Conservation (phyloP, 2,329 filamentous ascomycete genomes). For the Plectosphaerella sp. region DNA sequence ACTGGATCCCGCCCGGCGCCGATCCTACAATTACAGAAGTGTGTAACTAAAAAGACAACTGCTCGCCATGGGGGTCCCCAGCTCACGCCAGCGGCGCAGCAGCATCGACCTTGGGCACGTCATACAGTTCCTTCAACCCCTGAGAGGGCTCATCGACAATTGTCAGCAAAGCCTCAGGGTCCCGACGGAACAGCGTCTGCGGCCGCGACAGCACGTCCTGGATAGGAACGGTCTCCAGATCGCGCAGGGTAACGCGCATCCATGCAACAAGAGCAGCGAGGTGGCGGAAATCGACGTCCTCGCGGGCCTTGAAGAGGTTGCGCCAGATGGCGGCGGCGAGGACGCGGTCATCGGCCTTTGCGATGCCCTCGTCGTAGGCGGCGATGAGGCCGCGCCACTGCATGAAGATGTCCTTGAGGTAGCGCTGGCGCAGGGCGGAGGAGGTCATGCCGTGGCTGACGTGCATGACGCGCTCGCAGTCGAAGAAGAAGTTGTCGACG, state of each 20-base stretch:
- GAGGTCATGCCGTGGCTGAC: conserved; percentile 68
- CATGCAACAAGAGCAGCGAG: conserved; percentile 53
- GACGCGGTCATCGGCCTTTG: conserved; percentile 66
- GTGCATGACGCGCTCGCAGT: conserved; percentile 80
- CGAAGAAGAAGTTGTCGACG: conserved; percentile 92
- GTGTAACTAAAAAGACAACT: no score
- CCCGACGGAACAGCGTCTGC: conserved; percentile 39
- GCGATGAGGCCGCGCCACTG: conserved; percentile 87
- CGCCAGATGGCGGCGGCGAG: conserved; percentile 85
- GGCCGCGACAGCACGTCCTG: conserved; percentile 31
- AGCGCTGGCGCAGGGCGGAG: conserved; percentile 55
- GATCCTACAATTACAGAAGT: no score
- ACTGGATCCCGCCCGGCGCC: no score
- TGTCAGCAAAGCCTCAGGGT: conserved; percentile 27
- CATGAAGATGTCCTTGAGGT: conserved; percentile 83
- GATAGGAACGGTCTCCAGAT: conserved; percentile 47
- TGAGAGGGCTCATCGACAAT: conserved; percentile 35
- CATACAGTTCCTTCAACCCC: conserved; percentile 28
- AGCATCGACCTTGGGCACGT: conserved; percentile 8
- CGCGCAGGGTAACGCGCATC: conserved; percentile 44
- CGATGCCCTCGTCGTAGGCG: conserved; percentile 78
- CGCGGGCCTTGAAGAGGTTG: conserved; percentile 76
- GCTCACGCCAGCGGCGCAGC: conserved; percentile 3
- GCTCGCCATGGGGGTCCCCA: no score
- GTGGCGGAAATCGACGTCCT: conserved; percentile 43